A percentile compares a stretch with the other conserved stretches of the same genome.
These are phyloP conservation scores for Ambrosia artemisiifolia DNA, from an alignment of 129 eudicot genomes.

Conservation along the genomic window DNA sequence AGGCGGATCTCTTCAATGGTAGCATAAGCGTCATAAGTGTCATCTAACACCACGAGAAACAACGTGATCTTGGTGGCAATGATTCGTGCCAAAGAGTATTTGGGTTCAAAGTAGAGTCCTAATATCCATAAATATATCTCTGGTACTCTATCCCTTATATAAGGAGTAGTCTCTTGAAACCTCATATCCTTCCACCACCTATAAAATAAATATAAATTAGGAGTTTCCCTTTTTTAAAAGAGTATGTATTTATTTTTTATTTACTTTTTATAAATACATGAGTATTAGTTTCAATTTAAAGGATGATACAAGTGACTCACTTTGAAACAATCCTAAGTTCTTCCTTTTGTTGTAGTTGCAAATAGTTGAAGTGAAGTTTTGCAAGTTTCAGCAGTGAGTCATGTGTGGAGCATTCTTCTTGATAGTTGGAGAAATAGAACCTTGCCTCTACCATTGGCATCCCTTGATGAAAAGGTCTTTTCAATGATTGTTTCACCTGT, in stretches of 20 bases:
- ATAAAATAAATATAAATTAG: not conserved
- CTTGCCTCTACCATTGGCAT: conserved; percentile 37
- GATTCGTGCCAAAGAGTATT: conserved; percentile 33
- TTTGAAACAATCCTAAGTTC: conserved; percentile 27
- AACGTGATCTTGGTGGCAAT: conserved; percentile 25
- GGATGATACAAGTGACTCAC: conserved; percentile 4
- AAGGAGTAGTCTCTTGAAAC: conserved; percentile 27
- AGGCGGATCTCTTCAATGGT: conserved; percentile 30
- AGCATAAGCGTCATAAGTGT: conserved; percentile 38
- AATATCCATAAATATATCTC: conserved; percentile 38
- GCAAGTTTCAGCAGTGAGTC: conserved; percentile 25
- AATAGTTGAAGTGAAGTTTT: conserved; percentile 27
- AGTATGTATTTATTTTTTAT: not conserved
- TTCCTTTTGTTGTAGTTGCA: conserved; percentile 25
- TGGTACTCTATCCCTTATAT: conserved; percentile 37
- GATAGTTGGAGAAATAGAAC: conserved; percentile 25
- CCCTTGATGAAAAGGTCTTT: conserved; percentile 33
- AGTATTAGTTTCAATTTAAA: not conserved
- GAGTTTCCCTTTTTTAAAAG: no score
- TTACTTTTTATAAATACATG: not conserved
- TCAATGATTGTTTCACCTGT: conserved; percentile 28
- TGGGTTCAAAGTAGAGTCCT: conserved; percentile 38
- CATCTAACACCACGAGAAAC: conserved; percentile 35
- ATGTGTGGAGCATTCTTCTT: conserved; percentile 12
- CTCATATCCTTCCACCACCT: conserved; percentile 47